phyloP scores from a whole-genome alignment of 495 filamentous ascomycete species.

The Podospora anserina region DNA sequence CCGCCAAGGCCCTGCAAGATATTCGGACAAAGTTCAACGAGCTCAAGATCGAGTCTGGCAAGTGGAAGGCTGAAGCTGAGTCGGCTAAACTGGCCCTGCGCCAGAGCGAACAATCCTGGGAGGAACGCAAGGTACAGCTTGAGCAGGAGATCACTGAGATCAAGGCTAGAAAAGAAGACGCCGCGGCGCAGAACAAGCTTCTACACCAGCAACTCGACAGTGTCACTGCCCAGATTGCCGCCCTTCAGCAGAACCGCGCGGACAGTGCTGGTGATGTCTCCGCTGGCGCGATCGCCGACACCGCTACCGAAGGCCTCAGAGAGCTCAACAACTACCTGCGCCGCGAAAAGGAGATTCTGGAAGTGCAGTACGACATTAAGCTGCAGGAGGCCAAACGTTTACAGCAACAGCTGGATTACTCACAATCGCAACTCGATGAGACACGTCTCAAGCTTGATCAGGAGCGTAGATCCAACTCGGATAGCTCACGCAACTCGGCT shows the following conservation, averaged over 20 bases:
- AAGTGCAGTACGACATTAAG: constrained; percentile 88
- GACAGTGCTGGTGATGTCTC: constrained; percentile 47
- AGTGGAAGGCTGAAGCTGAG: constrained; percentile 72
- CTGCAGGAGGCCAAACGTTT: constrained; percentile 80
- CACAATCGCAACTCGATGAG: constrained; percentile 82
- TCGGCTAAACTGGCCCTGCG: constrained; percentile 71
- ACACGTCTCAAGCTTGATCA: constrained; percentile 80
- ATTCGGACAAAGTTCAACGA: constrained; percentile 77
- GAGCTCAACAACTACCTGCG: constrained; percentile 87
- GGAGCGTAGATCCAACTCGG: constrained; percentile 73
- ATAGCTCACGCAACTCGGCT: constrained; percentile 63
- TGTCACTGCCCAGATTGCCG: constrained; percentile 70
- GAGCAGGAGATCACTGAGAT: constrained; percentile 80
- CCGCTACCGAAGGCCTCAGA: constrained; percentile 68
- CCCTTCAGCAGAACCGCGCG: constrained; percentile 69
- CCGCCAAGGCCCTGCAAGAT: constrained; percentile 74
- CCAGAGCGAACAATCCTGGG: constrained; percentile 84
- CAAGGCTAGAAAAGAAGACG: constrained; percentile 71
- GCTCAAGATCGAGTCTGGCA: constrained; percentile 69
- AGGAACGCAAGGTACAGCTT: constrained; percentile 70
- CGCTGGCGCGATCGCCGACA: constrained; percentile 39
- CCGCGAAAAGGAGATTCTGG: constrained; percentile 96
- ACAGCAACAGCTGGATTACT: constrained; percentile 84
- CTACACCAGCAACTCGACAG: constrained; percentile 85
- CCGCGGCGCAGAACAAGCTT: constrained; percentile 78